A percentile compares a stretch with the other conserved stretches of the same genome.
These are phyloP conservation scores for Karstenula rhodostoma DNA, from an alignment of 2,329 filamentous ascomycete species.

Conservation along the genomic window DNA sequence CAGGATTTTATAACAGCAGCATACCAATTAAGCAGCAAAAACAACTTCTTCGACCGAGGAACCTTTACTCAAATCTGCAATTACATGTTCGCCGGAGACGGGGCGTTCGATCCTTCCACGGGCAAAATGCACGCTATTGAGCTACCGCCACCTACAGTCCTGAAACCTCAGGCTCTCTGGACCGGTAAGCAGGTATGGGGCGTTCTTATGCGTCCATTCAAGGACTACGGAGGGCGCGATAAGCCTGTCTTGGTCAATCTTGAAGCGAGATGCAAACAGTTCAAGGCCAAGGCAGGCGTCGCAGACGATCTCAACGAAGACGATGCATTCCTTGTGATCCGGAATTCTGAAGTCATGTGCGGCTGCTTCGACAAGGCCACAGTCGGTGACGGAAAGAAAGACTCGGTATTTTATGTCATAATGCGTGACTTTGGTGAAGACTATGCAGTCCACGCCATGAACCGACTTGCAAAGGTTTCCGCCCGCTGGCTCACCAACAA, in stretches of 20 bases:
- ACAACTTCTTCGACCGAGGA: conserved; percentile 88
- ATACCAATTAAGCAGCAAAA: conserved; percentile 89
- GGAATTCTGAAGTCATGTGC: conserved; percentile 97
- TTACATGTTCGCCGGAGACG: conserved; percentile 86
- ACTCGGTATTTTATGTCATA: conserved; percentile 96
- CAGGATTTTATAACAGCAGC: conserved; percentile 99
- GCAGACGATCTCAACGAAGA: conserved; percentile 77
- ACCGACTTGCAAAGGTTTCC: conserved; percentile 87
- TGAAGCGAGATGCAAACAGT: conserved; percentile 90
- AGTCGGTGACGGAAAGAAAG: conserved; percentile 96
- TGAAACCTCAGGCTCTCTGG: conserved; percentile 89
- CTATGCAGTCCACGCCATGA: conserved; percentile 90
- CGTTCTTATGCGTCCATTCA: conserved; percentile 88
- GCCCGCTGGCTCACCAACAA: conserved; percentile 87
- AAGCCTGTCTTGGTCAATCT: conserved; percentile 80
- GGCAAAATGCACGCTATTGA: conserved; percentile 71
- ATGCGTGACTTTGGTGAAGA: conserved; percentile 93
- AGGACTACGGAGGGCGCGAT: conserved; percentile 64
- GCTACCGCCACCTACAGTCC: conserved; percentile 82
- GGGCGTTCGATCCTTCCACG: conserved; percentile 56
- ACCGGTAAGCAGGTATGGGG: conserved; percentile 98
- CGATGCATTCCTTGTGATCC: conserved; percentile 89
- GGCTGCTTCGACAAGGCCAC: conserved; percentile 98
- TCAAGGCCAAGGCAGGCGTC: conserved; percentile 67
- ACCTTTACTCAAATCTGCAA: conserved; percentile 89